Conservation (phyloP, 345 rosid genomes). For the Syzygium grande region DNA sequence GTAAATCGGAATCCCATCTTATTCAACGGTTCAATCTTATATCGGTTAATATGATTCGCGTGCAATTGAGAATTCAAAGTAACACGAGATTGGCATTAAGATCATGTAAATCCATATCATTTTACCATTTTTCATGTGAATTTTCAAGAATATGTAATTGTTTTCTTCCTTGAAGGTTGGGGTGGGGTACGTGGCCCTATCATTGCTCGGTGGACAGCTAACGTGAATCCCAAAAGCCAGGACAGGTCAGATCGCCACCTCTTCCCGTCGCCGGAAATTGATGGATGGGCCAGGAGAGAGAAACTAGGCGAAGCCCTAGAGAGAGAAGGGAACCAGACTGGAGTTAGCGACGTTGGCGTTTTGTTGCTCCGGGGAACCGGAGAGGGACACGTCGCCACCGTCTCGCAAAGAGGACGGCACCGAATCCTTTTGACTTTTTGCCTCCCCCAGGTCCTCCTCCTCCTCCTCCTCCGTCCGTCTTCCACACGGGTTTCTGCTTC, state of each 20-base stretch:
- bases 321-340: neutral
- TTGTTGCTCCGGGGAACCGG: neutral
- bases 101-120: neutral
- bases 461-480: constrained; percentile 4
- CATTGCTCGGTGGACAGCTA: neutral
- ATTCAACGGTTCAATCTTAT: neutral
- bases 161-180: neutral
- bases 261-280: neutral
- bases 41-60: neutral
- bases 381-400: constrained; percentile 51
- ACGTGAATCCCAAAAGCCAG: neutral
- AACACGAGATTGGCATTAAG: neutral
- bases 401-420: constrained; percentile 68
- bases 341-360: neutral
- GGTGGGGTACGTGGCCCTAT: neutral
- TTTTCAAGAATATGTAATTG: neutral
- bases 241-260: neutral
- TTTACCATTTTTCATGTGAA: neutral
- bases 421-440: constrained; percentile 64
- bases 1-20: neutral
- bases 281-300: neutral
- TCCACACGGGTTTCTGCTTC: constrained; percentile 18
- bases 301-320: neutral
- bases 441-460: constrained; percentile 8
- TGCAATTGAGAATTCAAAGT: neutral